phyloP scores from a whole-genome alignment of 805 yeast species.

The Candida coquimbonensis region DNA sequence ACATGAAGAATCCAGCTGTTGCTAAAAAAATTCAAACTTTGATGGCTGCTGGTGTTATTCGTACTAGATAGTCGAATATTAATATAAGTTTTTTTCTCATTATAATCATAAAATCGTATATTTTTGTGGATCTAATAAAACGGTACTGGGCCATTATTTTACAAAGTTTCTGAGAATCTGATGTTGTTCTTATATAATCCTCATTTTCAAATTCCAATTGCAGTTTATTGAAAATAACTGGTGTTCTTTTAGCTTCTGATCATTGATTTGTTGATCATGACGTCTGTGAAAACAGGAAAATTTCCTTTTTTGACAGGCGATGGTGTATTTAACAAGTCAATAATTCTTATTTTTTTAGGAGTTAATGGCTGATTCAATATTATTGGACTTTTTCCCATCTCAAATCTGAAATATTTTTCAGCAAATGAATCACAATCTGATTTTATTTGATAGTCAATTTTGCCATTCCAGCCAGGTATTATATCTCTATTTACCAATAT shows the following conservation, averaged over 20 bases:
- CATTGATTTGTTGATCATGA: too few species aligned
- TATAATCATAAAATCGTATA: background rate
- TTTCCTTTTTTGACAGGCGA: constrained; percentile 3
- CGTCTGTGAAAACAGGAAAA: too few species aligned
- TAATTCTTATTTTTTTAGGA: constrained; percentile 18
- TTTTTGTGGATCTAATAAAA: too few species aligned
- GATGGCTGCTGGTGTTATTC: constrained; percentile 94
- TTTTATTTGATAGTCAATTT: constrained; percentile 72
- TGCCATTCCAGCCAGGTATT: constrained; percentile 59
- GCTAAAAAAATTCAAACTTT: constrained; percentile 79
- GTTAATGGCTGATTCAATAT: constrained; percentile 27
- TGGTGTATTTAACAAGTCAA: constrained; percentile 14
- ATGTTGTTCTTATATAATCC: too few species aligned
- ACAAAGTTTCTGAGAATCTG: background rate
- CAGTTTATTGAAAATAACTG: too few species aligned
- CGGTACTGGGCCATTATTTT: background rate
- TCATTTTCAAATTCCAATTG: too few species aligned
- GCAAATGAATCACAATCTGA: constrained; percentile 85
- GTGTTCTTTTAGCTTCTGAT: too few species aligned
- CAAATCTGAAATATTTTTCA: constrained; percentile 19
- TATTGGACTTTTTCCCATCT: constrained; percentile 5
- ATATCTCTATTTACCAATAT: constrained; percentile 68
- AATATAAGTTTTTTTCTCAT: background rate
- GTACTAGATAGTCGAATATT: constrained; percentile 51
- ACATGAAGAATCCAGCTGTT: constrained; percentile 94